Evolutionary conservation across 208 protist species (phyloP).

Genomic region (Leptomonas pyrrhocoris): DNA sequence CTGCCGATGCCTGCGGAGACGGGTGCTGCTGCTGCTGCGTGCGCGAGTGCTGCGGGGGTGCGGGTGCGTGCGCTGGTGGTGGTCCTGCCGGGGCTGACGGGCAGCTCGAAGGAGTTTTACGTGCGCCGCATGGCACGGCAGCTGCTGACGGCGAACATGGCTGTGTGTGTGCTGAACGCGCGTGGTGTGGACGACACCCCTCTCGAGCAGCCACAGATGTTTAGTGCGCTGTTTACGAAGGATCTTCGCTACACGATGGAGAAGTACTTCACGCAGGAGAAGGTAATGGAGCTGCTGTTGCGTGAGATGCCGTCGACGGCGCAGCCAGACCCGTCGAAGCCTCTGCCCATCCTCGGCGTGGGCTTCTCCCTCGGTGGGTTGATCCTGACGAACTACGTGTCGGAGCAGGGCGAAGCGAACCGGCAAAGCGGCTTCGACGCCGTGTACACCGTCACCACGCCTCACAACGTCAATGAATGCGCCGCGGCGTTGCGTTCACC

Average conservation of each 20-base stretch:
- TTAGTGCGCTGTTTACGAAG: conserved; percentile 58
- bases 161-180: conserved; percentile 57
- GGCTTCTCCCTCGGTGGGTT: conserved; percentile 71
- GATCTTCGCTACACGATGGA: conserved; percentile 61
- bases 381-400: conserved; percentile 63
- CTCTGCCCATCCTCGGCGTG: conserved; percentile 54
- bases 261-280: conserved; percentile 34
- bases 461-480: conserved; percentile 48
- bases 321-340: neutral
- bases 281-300: conserved; percentile 18
- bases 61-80: conserved; percentile 46
- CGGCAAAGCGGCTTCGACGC: conserved; percentile 30
- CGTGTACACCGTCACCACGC: conserved; percentile 49
- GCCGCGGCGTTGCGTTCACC: conserved; percentile 26
- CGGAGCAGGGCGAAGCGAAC: conserved; percentile 50
- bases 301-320: conserved; percentile 3
- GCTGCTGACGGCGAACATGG: conserved; percentile 33
- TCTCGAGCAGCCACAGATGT: conserved; percentile 57
- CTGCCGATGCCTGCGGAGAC: conserved; percentile 26
- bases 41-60: conserved; percentile 1
- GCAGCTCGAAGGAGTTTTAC: conserved; percentile 56
- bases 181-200: conserved; percentile 65
- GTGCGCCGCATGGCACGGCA: conserved; percentile 48
- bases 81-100: conserved; percentile 65
- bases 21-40: conserved; percentile 11